Base-by-base conservation (phyloP, 1,284 basidiomycete genomes). In the Trichosporon asahii region DNA sequence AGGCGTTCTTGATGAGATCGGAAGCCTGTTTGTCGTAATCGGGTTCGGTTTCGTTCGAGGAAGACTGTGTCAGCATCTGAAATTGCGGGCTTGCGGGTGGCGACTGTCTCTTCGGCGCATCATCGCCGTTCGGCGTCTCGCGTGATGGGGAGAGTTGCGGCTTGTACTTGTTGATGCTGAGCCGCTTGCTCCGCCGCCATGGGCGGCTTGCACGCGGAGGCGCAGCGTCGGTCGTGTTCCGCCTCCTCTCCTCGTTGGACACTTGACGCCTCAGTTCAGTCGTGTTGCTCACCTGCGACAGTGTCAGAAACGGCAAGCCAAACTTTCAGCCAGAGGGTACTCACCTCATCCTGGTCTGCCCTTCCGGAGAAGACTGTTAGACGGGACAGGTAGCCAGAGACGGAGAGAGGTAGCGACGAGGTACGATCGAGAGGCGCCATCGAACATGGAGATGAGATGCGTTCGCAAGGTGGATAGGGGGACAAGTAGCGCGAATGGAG, bases 321-420 rank as follows among this genome's bases (percentile, higher is more conserved):
- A 37, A 37, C 35, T 25, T 23, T 53, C n/a, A 23, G 8, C 49
- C 18, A 11, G 2, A 3, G 18, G 23, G 15, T 23, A 74, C 80
- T 73, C 66, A 82, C 82, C 79, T 83, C 82, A 75, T 82, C 81
- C 77, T 80, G 79, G 71, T 75, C 76, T 68, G 80, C 80, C 64
- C 71, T 70, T 44, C 82, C 79, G n/a, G 79, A 80, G 67, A 83
- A 80, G 64, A 81, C 82, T 84, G 83, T 82, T 14, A 83, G 77
- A 27, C 78, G 79, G 66, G 78, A 78, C 64, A 80, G 71, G 67
- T 76, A 77, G 71, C 81, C 79, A 23, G 80, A 70, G 35, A 81
- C 46, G n/a, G 35, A 37, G 35, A 79, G 76, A 69, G 82, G 81
- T 18, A 83, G 72, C 4, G 82, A 83, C 66, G 77, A 78, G 6